Conservation (phyloP, 2,329 filamentous ascomycete species). For the Ophiostoma pallidulum region DNA sequence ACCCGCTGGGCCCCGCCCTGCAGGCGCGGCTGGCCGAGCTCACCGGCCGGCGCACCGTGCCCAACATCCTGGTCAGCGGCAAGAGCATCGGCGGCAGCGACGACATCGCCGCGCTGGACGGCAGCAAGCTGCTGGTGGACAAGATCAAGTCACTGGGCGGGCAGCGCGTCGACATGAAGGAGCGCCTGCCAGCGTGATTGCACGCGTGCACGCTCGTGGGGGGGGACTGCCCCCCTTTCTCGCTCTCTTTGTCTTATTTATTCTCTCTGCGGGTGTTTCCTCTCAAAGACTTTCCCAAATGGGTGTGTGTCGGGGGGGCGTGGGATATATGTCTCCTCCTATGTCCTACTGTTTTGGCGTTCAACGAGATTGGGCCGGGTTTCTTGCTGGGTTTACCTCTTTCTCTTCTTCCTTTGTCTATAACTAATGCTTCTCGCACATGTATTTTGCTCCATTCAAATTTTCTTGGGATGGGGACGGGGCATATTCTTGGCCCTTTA, state of each 20-base stretch:
- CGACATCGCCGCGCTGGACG: slow-evolving; percentile 66
- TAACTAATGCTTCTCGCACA: too few relatives aligned
- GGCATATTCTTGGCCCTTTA: too few relatives aligned
- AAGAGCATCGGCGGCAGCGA: slow-evolving; percentile 86
- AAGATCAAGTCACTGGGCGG: slow-evolving; percentile 68
- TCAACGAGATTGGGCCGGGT: too few relatives aligned
- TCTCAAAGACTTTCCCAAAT: too few relatives aligned
- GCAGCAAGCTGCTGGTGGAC: slow-evolving; percentile 54
- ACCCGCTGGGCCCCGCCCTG: slow-evolving; percentile 61
- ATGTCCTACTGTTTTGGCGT: too few relatives aligned
- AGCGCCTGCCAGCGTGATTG: slow-evolving; percentile 26
- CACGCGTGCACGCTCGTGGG: not conserved
- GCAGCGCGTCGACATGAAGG: slow-evolving; percentile 49
- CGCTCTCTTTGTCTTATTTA: not conserved
- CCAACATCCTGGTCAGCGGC: slow-evolving; percentile 82
- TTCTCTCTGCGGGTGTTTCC: too few relatives aligned
- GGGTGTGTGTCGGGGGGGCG: too few relatives aligned
- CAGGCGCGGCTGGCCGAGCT: slow-evolving; percentile 62
- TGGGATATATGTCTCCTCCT: too few relatives aligned
- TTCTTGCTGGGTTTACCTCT: too few relatives aligned
- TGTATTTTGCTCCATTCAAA: too few relatives aligned
- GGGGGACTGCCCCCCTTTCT: not conserved
- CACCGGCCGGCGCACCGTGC: slow-evolving; percentile 78
- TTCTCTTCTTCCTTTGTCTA: too few relatives aligned
- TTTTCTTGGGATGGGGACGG: too few relatives aligned